Evolutionary conservation across 2,329 filamentous ascomycete genomes (phyloP), one percentile per base, ranked within the genome.

Genomic region (Aspergillus spinulosporus): DNA sequence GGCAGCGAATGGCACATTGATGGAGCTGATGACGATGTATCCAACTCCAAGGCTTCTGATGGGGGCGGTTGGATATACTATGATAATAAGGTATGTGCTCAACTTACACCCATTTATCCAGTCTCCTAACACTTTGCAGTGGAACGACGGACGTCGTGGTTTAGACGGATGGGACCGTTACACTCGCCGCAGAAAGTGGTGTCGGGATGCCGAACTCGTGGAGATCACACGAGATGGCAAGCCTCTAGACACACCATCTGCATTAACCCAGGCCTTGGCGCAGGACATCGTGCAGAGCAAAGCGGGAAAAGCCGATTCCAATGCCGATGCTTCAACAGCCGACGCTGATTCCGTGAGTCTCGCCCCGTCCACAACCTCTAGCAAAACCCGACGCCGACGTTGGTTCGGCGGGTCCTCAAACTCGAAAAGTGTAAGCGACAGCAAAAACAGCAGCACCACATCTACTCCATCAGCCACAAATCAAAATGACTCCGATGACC

Each of bases 51-150:
- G 68, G 65, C 65, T 39, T 66, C 60, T 1, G 82, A 86, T 26
- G 88, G 84, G 3, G 86, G 87, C 64, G 94, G 92, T 1, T 99
- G 94, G 94, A 90, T 96, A 37, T 99, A 94, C 73, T 99, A 97
- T 70, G 94, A 99, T 68, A 97, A 93, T 72, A 97, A 96, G 86
- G 90, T 91, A 76, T 59, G 78, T 64, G n/a, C 3, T 45, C n/a
- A 28, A 44, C 32, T 12, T n/a, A 37, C 26, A 5, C 31, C n/a
- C 34, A 12, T 37, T 4, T 12, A 4, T 45, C n/a, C 28, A 12
- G 43, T 12, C 14, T 29, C 42, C 26, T 7, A 15, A 28, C 39
- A 21, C 21, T 7, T 28, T 26, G 53, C 48, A 95, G 88, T 99
- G 94, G 94, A 88, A 92, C 71, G 88, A 90, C 64, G 92, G 92